These are phyloP conservation scores for Canavalia gladiata DNA, from an alignment of 306 rosid genomes.

Conservation along the genomic window DNA sequence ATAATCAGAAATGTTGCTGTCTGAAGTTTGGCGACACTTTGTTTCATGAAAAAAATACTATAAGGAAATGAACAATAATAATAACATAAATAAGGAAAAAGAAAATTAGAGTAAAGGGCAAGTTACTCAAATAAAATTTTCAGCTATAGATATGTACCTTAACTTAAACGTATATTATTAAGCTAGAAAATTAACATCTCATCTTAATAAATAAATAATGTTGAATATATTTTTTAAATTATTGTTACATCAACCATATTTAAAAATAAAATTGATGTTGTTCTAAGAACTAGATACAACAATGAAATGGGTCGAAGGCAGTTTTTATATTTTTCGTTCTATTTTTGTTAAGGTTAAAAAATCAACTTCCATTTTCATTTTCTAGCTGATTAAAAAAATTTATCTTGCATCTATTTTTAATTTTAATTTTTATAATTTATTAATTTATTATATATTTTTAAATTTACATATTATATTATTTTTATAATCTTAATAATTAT, in stretches of 20 bases:
- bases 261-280: slow-evolving; percentile 25
- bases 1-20: slow-evolving; percentile 51
- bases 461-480: no score
- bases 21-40: slow-evolving; percentile 47
- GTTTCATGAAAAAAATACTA: not conserved
- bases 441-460: no score
- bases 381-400: no score
- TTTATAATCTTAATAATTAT: no score
- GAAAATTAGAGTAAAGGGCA: not conserved
- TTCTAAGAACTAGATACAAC: not conserved
- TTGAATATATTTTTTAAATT: slow-evolving; percentile 8
- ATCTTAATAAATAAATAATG: not conserved
- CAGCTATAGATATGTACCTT: not conserved
- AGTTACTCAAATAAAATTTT: not conserved
- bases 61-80: not conserved
- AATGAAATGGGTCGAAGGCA: no score
- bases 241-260: slow-evolving; percentile 29
- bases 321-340: no score
- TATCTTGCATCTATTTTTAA: no score
- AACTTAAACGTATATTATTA: not conserved
- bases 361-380: no score
- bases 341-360: no score
- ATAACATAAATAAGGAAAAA: not conserved
- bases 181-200: slow-evolving; percentile 8
- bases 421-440: no score